A percentile compares a stretch with the other conserved stretches of the same genome.
Conservation (phyloP, 768 basidiomycete species). For the Trametes cingulata region DNA sequence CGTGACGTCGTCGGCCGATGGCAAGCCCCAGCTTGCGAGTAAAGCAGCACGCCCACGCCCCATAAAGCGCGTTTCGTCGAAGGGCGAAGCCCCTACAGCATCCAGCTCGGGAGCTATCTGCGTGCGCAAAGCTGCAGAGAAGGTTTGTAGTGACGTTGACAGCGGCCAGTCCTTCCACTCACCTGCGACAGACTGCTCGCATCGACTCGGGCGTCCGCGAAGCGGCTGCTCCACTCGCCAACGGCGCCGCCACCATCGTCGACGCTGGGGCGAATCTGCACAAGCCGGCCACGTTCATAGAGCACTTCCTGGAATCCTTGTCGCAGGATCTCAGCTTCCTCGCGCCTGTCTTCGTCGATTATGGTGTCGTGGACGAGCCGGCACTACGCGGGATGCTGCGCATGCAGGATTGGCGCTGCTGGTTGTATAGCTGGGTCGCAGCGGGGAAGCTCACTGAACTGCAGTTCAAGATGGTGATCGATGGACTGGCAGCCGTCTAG, state of each 20-base stretch:
- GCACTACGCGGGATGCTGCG: conserved; percentile 3
- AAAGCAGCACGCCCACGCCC: not conserved
- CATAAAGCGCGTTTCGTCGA: not conserved
- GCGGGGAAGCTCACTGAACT: conserved; percentile 11
- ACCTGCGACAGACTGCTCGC: too few relatives aligned
- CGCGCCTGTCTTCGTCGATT: not conserved
- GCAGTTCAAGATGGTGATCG: conserved; percentile 11
- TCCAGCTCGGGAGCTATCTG: not conserved
- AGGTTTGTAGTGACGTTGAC: not conserved
- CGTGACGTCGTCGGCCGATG: too few relatives aligned
- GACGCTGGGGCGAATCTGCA: not conserved
- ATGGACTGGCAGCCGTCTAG: not conserved
- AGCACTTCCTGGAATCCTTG: not conserved
- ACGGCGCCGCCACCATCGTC: too few relatives aligned
- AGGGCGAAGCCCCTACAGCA: not conserved
- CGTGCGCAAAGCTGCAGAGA: not conserved
- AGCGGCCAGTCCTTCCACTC: not conserved
- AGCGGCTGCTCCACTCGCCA: too few relatives aligned
- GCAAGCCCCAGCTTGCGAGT: too few relatives aligned
- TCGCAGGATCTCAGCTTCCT: conserved; percentile 7
- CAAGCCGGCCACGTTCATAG: not conserved
- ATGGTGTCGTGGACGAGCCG: not conserved
- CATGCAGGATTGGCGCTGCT: conserved; percentile 5
- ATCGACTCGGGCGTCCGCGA: too few relatives aligned
- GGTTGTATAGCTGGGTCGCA: conserved; percentile 15